phyloP scores from a whole-genome alignment of 2,329 filamentous ascomycete species.

The Botrytis galanthina region DNA sequence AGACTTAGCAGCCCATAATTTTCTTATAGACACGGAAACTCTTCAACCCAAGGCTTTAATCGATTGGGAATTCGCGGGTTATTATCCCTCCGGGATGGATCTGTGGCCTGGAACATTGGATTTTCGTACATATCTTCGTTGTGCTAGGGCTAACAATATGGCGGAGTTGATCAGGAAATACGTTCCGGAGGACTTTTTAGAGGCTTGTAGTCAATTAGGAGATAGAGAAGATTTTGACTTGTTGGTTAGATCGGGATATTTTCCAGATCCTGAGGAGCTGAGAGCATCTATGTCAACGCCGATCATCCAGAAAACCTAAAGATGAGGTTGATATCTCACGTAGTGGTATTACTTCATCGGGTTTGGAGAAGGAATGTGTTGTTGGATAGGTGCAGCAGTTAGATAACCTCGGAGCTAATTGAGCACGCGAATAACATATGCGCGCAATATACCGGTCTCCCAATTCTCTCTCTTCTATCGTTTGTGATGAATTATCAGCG shows the following conservation, averaged over 20 bases:
- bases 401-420: not conserved
- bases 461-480: not conserved
- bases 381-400: not conserved
- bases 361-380: not conserved
- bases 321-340: not conserved
- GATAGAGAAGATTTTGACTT: not conserved
- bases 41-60: not conserved
- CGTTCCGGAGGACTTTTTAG: not conserved
- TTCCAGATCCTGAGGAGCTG: not conserved
- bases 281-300: not conserved
- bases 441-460: not conserved
- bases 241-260: not conserved
- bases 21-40: not conserved
- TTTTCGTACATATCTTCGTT: not conserved
- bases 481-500: not conserved
- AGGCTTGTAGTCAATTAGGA: not conserved
- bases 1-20: not conserved
- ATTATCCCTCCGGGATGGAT: not conserved
- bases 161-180: not conserved
- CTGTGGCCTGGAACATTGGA: not conserved
- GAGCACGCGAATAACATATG: not conserved
- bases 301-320: too few species aligned
- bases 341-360: not conserved
- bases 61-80: slow-evolving; percentile 2
- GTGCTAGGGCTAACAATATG: not conserved